These are phyloP conservation scores for Pugionium dolabratum DNA, from an alignment of 345 rosid genomes.

Conservation along the genomic window DNA sequence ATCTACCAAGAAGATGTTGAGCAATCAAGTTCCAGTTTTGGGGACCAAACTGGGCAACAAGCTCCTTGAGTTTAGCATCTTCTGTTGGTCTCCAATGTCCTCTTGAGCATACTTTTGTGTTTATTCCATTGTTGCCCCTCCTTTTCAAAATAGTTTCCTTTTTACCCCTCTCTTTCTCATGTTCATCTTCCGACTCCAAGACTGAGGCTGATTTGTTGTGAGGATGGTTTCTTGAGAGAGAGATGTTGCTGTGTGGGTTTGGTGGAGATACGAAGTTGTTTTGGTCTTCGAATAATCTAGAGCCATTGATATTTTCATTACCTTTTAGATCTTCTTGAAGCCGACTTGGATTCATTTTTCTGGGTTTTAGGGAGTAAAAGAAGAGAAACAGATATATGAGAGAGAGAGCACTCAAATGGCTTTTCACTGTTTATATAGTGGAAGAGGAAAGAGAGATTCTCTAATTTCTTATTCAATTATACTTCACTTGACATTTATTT, in stretches of 20 bases:
- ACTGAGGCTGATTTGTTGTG: slow-evolving; percentile 32
- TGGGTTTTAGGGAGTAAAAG: slow-evolving; percentile 16
- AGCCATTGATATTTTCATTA: slow-evolving; percentile 21
- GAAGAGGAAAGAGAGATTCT: slow-evolving; percentile 37
- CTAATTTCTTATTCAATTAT: slow-evolving; percentile 12
- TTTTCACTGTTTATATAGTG: slow-evolving; percentile 42
- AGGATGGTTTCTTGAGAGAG: slow-evolving; percentile 20
- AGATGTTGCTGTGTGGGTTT: slow-evolving; percentile 23
- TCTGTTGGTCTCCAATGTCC: slow-evolving; percentile 98
- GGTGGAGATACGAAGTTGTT: slow-evolving; percentile 33
- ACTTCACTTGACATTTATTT: slow-evolving; percentile 26
- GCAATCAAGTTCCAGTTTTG: slow-evolving; percentile 97
- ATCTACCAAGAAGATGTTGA: slow-evolving; percentile 85
- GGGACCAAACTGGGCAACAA: slow-evolving; percentile 83
- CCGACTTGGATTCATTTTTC: slow-evolving; percentile 33
- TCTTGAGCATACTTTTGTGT: slow-evolving; percentile 47
- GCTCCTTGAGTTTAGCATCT: slow-evolving; percentile 85
- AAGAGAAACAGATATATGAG: slow-evolving; percentile 14
- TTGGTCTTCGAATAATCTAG: slow-evolving; percentile 21
- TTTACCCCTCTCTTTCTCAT: slow-evolving; percentile 14
- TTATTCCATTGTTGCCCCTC: slow-evolving; percentile 29
- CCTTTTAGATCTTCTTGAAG: slow-evolving; percentile 28
- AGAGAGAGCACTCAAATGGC: slow-evolving; percentile 35
- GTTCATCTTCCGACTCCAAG: slow-evolving; percentile 22
- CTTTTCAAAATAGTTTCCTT: background rate